Percentiles rank a stretch among this genome's conserved stretches.
phyloP scores from a whole-genome alignment of 176 grass and related monocot species.

The Miscanthus lutarioriparius region DNA sequence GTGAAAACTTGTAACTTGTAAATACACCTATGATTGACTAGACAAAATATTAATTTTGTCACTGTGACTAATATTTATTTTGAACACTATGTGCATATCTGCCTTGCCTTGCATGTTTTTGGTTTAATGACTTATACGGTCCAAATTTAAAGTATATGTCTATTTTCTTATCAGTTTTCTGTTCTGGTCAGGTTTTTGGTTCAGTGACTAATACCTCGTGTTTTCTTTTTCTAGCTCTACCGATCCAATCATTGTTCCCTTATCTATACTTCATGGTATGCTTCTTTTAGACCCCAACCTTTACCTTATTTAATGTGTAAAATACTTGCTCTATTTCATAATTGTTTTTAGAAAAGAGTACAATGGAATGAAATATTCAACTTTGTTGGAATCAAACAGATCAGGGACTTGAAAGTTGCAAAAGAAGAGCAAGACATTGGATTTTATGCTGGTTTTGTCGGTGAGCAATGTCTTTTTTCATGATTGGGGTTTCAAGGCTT shows the following conservation, averaged over 20 bases:
- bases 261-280: not conserved
- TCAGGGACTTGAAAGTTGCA: slow-evolving; percentile 65
- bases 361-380: not conserved
- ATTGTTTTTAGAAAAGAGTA: not conserved
- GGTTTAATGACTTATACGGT: not conserved
- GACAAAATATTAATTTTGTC: not conserved
- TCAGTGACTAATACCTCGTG: not conserved
- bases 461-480: slow-evolving; percentile 28
- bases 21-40: not conserved
- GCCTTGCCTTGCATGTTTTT: not conserved
- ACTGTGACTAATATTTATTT: not conserved
- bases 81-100: not conserved
- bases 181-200: not conserved
- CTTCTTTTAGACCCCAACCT: not conserved
- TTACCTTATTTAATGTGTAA: not conserved
- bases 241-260: not conserved
- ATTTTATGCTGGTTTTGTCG: slow-evolving; percentile 75
- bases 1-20: not conserved
- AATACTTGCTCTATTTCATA: not conserved
- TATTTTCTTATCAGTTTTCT: not conserved
- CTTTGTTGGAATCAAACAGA: slow-evolving; percentile 44
- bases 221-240: not conserved
- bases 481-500: not conserved
- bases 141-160: not conserved
- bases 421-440: slow-evolving; percentile 78